Base-by-base conservation (phyloP, 352 stramenopile species). In the Phytophthora ramorum region DNA sequence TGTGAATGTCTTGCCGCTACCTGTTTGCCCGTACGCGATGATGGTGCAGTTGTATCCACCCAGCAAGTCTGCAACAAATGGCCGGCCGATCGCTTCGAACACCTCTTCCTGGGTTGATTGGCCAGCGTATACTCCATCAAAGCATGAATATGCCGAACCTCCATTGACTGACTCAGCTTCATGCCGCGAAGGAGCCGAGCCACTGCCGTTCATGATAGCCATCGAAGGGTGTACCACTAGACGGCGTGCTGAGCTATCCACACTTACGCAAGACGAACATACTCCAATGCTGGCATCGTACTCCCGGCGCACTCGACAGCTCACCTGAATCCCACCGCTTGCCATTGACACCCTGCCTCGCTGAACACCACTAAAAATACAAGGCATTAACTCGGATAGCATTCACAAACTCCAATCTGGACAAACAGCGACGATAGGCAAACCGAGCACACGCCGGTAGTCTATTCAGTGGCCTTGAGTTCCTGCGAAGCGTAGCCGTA, bases 11-110 rank as follows among this genome's bases (percentile, higher is more conserved):
- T 93, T 93, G 43, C 85, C 85, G 57, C 79, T 92, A 20, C 79
- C 76, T 0, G 83, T 93, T 53, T 90, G 85, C 0, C 85, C 83
- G 50, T 93, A 92, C 26, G 79, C 81, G 37, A 93, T 76, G 41
- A 93, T 73, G 6, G 85, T 90, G 55, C 80, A 92, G 55, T 93
- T 85, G 69, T 87, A 92, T 9, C 85, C 85, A 26, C 44, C 38
- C 10, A 93, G 55, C 24, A 92, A 20, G 12, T 91, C 81, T 8
- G 60, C 54, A 12, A 92, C 71, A 34, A 87, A 82, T 7, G 85
- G 79, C 17, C 14, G 44, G 10, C 79, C 83, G 24, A 93, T 50
- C 26, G 57, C 35, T 12, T 76, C 60, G 37, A 87, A 93, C 6
- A 92, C 38, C 4, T 75, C 45, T 24, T 72, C 49, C 35, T 93